Evolutionary conservation across 1,284 basidiomycete genomes (phyloP), one percentile per base, ranked within the genome.

Genomic region (Volvariella surrecta): DNA sequence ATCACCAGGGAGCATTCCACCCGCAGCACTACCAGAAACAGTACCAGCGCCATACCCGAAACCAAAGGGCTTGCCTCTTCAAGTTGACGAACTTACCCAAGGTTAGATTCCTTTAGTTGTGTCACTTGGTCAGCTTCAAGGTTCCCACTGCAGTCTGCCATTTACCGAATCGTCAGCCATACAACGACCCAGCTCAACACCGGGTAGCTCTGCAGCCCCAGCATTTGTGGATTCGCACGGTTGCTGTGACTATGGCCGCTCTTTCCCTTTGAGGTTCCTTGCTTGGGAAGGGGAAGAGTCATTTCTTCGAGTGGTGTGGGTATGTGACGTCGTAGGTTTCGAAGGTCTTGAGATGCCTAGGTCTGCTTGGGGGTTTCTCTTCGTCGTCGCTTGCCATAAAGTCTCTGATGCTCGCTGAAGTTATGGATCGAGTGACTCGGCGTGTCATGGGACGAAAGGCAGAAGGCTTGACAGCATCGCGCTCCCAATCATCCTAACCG

Each of bases 141-240:
- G 32, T 18, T 63, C 75, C 39, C 47, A 83, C n/a, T n/a, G n/a
- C n/a, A n/a, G n/a, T n/a, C n/a, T n/a, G n/a, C n/a, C n/a, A n/a
- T n/a, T n/a, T n/a, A n/a, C 78, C 16, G 84, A 87, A 55, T 89
- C 85, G 52, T 84, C 80, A 9, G 83, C 82, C 75, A 89, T 82
- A 73, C 80, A 82, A 45, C 74, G 68, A 38, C 82, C 78, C 24
- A 88, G 59, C 59, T 87, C 83, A 1, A 83, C 78, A 17, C 86
- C 86, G n/a, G 37, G 61, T 75, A 3, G 78, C 82, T 58, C 83
- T 88, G 83, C 84, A 88, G 2, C 84, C 83, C 16, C 77, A 72
- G 6, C 68, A 68, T 19, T 35, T 35, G 13, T n/a, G 34, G 34
- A 6, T 35, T 35, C 13, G 34, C 34, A 28, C 24, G 24, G 11